Base-by-base conservation (phyloP, 139 green algal genomes). In the Mesostigma viride region DNA sequence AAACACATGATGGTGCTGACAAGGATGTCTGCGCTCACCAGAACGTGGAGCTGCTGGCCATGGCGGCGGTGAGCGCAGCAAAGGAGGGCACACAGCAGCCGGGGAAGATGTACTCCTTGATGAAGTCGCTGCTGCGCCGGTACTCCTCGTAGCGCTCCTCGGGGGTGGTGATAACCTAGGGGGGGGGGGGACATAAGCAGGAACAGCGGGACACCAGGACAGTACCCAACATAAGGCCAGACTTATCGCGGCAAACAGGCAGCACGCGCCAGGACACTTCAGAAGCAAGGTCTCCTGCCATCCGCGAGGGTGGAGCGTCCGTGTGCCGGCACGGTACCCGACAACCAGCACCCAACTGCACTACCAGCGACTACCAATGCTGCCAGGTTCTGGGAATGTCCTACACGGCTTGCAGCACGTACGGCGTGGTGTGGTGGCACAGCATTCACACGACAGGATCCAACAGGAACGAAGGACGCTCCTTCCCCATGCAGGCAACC, bases 71-170 rank as follows among this genome's bases (percentile, higher is more conserved):
- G 24, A 76, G 63, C 0, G 70, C 62, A 40, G 64, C 11, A 27
- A 76, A 58, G 32, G 64, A 63, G 33, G 70, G 70, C 36, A 65
- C 47, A 27, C 64, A 73, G 36, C 48, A 73, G n/a, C 70, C 70
- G 26, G 70, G 67, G 83, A 98, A 98, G 76, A 98, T 95, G 81
- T 96, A 89, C 77, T 95, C 87, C 24, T 91, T 82, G 67, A 98
- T 98, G 82, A 98, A 98, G 75, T 98, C 92, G 14, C 76, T 85
- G 24, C 77, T 85, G 22, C 64, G 27, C 76, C 89, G 90, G 78
- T 98, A 97, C 1, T 75, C 72, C 32, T 90, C 85, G 69, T 98
- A 98, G 53, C 84, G 70, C 60, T 86, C 77, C 46, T 94, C 85
- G 20, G 85, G 82, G 35, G 78, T 78, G 0, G 87, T 77, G 65